Evolutionary conservation across 2,329 filamentous ascomycete genomes (phyloP).

Genomic region (Tolypocladium ophioglossoides): DNA sequence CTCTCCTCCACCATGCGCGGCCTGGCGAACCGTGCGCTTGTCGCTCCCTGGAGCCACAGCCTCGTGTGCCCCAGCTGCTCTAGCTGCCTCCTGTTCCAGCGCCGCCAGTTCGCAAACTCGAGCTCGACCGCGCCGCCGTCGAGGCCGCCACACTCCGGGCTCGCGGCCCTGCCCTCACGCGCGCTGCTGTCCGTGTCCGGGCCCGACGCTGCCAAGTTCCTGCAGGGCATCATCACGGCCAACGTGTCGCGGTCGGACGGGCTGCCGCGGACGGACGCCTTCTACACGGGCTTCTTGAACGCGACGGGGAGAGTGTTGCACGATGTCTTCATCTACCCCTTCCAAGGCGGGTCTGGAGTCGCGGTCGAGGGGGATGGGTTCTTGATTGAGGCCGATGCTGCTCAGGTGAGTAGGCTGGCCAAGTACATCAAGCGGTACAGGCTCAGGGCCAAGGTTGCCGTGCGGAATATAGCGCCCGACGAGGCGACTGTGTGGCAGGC

Average conservation of each 20-base stretch:
- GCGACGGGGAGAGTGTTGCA: constrained; percentile 75
- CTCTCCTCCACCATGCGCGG: constrained; percentile 9
- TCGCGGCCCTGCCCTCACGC: constrained; percentile 57
- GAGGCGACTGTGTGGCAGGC: constrained; percentile 62
- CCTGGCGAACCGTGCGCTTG: constrained; percentile 10
- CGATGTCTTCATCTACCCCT: constrained; percentile 83
- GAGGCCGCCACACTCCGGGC: constrained; percentile 32
- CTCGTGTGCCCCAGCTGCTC: constrained; percentile 21
- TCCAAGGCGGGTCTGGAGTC: constrained; percentile 20
- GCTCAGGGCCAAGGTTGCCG: constrained; percentile 65
- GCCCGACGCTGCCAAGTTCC: constrained; percentile 67
- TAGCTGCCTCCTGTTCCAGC: constrained; percentile 18
- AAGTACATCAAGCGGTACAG: constrained; percentile 79
- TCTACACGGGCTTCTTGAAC: constrained; percentile 79
- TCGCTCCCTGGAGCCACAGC: constrained; percentile 6
- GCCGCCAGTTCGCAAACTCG: constrained; percentile 18
- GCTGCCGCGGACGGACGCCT: constrained; percentile 34
- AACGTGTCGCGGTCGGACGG: constrained; percentile 26
- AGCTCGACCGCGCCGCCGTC: constrained; percentile 18
- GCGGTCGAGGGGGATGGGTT: constrained; percentile 26
- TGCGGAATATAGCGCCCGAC: constrained; percentile 53
- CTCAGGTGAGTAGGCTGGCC: constrained; percentile 49
- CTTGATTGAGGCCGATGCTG: constrained; percentile 73
- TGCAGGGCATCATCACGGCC: constrained; percentile 80
- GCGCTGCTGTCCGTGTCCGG: constrained; percentile 72